Evolutionary conservation across 2,329 filamentous ascomycete species (phyloP), one percentile per base, ranked within the genome.

Genomic region (Tricladium varicosporioides): DNA sequence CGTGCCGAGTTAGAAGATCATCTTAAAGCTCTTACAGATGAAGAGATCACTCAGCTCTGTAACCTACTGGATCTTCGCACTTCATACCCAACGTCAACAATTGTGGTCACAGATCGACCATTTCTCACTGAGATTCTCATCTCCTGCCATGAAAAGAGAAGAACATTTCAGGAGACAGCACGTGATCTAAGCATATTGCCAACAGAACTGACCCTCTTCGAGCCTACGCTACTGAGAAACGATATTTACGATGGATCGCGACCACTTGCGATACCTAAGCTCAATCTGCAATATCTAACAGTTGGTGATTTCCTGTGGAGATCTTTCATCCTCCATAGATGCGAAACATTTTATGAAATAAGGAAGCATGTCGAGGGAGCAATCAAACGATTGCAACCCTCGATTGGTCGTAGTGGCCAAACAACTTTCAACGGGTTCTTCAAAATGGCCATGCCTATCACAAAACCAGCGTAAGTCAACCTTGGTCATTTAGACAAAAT

Each of bases 271-370:
- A 85, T 99, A 45, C 94, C 94, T 2, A 99, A 99, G 71, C 75
- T 97, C 47, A 99, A 97, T 66, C 77, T 99, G 27, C 94, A 99
- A 69, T 99, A 99, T 72, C 79, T 99, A 13, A 96, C 92, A 2
- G 85, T 96, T 51, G 92, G 92, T 2, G 94, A 99, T 72, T 99
- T 99, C 66, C 76, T 99, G n/a, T 99, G 92, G 92, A 84, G 95
- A 60, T 92, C 93, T 0, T 87, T 97, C 67, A 81, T 95, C 13
- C 78, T 99, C 8, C 94, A 96, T 70, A 86, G 93, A 43, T 89
- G 87, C 57, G 94, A 99, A 72, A 84, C 93, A 0, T 97, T 97
- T 71, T 97, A 95, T 71, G 90, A 91, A 59, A 93, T 99, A 58
- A 85, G 92, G 47, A 93, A 92, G 68, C 91, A 99, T 70, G 85